Percentiles rank a stretch among this genome's conserved stretches.
Evolutionary conservation across 768 basidiomycete species (phyloP).

Genomic region (Hericium alpestre): DNA sequence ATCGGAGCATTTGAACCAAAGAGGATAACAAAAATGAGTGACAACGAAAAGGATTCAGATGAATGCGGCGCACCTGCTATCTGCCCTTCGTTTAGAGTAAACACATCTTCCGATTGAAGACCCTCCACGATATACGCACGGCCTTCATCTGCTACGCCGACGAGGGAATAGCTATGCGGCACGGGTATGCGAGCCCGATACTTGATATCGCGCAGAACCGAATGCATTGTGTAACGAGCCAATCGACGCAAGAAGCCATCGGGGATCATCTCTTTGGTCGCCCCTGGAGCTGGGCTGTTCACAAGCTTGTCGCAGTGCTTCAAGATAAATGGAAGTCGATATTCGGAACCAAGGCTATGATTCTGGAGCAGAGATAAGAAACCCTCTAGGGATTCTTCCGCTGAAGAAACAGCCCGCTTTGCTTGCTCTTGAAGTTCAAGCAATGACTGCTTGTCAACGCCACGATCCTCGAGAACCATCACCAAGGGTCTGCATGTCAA

Average conservation of each 20-base stretch:
- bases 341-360: slow-evolving; percentile 37
- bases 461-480: slow-evolving; percentile 71
- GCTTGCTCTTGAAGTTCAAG: slow-evolving; percentile 51
- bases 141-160: slow-evolving; percentile 79
- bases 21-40: not conserved
- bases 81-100: not conserved
- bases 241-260: slow-evolving; percentile 48
- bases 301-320: slow-evolving; percentile 34
- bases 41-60: too few species aligned
- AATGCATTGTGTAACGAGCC: slow-evolving; percentile 53
- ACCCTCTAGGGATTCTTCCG: slow-evolving; percentile 42
- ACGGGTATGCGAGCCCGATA: slow-evolving; percentile 66
- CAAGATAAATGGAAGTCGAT: slow-evolving; percentile 41
- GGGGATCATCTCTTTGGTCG: slow-evolving; percentile 28
- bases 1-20: not conserved
- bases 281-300: slow-evolving; percentile 33
- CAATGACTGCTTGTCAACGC: slow-evolving; percentile 49
- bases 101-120: slow-evolving; percentile 1
- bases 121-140: slow-evolving; percentile 39
- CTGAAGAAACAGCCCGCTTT: slow-evolving; percentile 45
- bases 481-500: slow-evolving; percentile 44
- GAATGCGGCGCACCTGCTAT: slow-evolving; percentile 5
- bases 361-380: slow-evolving; percentile 39
- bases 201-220: slow-evolving; percentile 65
- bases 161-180: slow-evolving; percentile 55